A percentile compares a stretch with the other conserved stretches of the same genome.
Conservation (phyloP, 73 alveolate genomes). For the Blepharisma stoltei region DNA sequence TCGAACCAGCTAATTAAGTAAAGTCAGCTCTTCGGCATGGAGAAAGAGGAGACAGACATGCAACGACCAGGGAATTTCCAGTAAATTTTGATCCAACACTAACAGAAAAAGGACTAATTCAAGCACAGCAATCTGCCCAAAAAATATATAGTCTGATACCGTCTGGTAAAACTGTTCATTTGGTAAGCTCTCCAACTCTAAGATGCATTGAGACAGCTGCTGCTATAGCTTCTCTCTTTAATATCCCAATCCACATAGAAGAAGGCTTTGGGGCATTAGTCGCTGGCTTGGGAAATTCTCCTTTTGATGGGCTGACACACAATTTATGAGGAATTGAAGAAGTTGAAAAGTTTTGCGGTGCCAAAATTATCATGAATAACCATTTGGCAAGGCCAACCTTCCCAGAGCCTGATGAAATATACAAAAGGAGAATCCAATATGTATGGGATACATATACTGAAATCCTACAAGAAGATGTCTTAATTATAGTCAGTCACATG, state of each 20-base stretch:
- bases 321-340: not conserved
- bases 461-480: not conserved
- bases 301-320: not conserved
- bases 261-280: slow-evolving; percentile 9
- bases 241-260: not conserved
- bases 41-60: slow-evolving; percentile 15
- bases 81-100: not conserved
- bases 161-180: not conserved
- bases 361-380: not conserved
- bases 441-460: not conserved
- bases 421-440: not conserved
- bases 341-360: not conserved
- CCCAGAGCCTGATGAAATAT: not conserved
- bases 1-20: no score
- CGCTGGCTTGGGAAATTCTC: not conserved
- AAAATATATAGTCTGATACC: not conserved
- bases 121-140: not conserved
- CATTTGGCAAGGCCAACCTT: not conserved
- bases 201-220: slow-evolving; percentile 23
- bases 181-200: not conserved
- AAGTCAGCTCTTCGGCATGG: slow-evolving; percentile 24
- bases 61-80: not conserved
- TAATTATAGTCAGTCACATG: not conserved
- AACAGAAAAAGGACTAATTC: slow-evolving; percentile 9
- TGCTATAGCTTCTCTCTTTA: not conserved